Base-by-base conservation (phyloP, 2,329 filamentous ascomycete genomes). In the Diaporthe humulicola region DNA sequence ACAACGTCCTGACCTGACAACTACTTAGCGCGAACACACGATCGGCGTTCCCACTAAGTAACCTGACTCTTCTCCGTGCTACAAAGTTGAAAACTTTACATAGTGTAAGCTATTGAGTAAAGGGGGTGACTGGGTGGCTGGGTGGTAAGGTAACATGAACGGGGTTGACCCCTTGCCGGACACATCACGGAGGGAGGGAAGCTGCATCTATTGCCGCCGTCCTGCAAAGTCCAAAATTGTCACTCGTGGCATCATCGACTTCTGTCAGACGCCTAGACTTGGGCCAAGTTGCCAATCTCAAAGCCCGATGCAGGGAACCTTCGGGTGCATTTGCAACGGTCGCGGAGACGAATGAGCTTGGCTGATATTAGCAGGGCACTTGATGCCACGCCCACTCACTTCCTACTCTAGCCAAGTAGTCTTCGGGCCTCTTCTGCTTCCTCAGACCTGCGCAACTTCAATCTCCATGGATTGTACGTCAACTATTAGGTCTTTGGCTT, bases 221-320 rank as follows among this genome's bases (percentile, higher is more conserved):
- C 19, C 54, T 57, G 54, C 19, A n/a, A 36, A 36, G 17, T 57
- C 54, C 54, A 6, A 22, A 36, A 57, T 57, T 36, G 4, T 56
- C 52, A 36, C 54, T 36, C 54, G 30, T 57, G 30, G 28, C 54
- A 57, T 57, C 54, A 57, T 57, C 30, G 54, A 57, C 30, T 57
- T 36, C 54, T 57, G 30, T 28, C 54, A 33, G 17, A 56, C 15
- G 7, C 50, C 17, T 56, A 22, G 2, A 56, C 15, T 56, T 56
- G 14, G 54, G 28, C 25, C 1, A 56, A 33, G 28, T 33, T 56
- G 28, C 54, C 28, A 19, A 56, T 36, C 28, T 56, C 54, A 56
- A 56, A 56, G 28, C 54, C 54, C 28, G 28, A 30, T 56, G 28
- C 25, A 56, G 52, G 52, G 15, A 30, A 56, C 28, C 52, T 56